Conservation (phyloP, 495 filamentous ascomycete genomes). For the Parathielavia hyrcaniae region DNA sequence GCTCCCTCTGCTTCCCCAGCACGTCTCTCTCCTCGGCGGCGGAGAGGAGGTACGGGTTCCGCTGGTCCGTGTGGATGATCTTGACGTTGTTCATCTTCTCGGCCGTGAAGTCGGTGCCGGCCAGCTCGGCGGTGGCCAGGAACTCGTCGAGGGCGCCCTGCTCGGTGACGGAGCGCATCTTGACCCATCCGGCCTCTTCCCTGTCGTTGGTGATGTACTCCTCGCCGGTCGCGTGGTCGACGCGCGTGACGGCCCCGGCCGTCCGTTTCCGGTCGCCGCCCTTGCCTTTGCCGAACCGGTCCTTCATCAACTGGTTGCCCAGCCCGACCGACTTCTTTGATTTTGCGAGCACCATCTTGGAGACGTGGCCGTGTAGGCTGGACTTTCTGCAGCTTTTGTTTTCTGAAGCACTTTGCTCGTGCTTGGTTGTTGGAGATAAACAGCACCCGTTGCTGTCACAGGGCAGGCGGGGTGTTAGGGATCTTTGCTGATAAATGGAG, state of each 20-base stretch:
- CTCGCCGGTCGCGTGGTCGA: conserved; percentile 55
- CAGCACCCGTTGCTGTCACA: conserved; percentile 2
- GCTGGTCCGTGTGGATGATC: conserved; percentile 92
- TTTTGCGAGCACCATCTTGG: conserved; percentile 83
- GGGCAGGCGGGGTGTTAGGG: conserved; percentile 14
- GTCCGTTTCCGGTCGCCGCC: conserved; percentile 55
- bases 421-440: conserved; percentile 3
- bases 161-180: conserved; percentile 98
- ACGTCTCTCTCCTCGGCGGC: conserved; percentile 75
- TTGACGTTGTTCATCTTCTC: conserved; percentile 98
- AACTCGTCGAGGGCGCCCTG: conserved; percentile 85
- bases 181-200: conserved; percentile 78
- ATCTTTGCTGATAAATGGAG: conserved; percentile 39
- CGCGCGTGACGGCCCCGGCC: conserved; percentile 57
- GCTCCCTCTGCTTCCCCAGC: conserved; percentile 72
- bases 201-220: conserved; percentile 65
- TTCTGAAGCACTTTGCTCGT: not conserved
- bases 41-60: conserved; percentile 89
- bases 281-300: conserved; percentile 86
- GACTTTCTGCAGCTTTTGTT: not conserved
- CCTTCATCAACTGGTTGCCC: conserved; percentile 78
- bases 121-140: conserved; percentile 77
- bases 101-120: conserved; percentile 96
- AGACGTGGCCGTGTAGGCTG: not conserved
- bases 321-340: conserved; percentile 92